phyloP scores from a whole-genome alignment of 768 basidiomycete genomes.

The Pleurotus pulmonarius region DNA sequence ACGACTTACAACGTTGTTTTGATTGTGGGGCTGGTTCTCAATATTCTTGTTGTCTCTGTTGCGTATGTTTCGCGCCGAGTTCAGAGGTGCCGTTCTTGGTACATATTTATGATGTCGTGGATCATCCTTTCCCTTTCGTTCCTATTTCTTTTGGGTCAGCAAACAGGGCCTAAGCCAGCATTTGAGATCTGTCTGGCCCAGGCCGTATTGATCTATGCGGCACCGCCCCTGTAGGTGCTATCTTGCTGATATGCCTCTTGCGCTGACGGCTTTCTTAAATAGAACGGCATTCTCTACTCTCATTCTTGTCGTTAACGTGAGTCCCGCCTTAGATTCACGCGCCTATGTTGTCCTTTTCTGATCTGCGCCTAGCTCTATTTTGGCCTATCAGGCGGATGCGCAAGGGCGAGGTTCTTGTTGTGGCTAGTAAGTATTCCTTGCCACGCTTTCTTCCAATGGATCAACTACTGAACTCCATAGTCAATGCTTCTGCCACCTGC shows the following conservation, averaged over 20 bases:
- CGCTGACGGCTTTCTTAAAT: neutral
- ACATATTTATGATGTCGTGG: conserved; percentile 7
- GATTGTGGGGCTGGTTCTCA: conserved; percentile 1
- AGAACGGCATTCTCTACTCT: neutral
- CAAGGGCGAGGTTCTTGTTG: no score
- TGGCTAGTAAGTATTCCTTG: no score
- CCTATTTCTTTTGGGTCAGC: conserved; percentile 3
- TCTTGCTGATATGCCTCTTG: neutral
- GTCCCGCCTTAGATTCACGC: neutral
- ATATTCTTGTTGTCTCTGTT: neutral
- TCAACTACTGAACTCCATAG: neutral
- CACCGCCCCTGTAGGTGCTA: conserved; percentile 1
- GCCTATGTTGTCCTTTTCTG: neutral
- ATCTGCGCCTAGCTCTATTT: conserved; percentile 1
- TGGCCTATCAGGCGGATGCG: neutral
- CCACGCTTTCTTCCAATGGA: no score
- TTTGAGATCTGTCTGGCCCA: conserved; percentile 2
- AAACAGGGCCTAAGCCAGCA: neutral
- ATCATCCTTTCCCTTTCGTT: conserved; percentile 7
- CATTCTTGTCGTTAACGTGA: neutral
- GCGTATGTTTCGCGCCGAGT: neutral
- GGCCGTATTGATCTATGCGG: neutral
- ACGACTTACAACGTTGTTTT: neutral
- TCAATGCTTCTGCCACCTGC: neutral
- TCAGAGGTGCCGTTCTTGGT: conserved; percentile 3